These are phyloP conservation scores for Geotrichum aggregatum DNA, from an alignment of 1,139 yeast genomes.

Conservation along the genomic window DNA sequence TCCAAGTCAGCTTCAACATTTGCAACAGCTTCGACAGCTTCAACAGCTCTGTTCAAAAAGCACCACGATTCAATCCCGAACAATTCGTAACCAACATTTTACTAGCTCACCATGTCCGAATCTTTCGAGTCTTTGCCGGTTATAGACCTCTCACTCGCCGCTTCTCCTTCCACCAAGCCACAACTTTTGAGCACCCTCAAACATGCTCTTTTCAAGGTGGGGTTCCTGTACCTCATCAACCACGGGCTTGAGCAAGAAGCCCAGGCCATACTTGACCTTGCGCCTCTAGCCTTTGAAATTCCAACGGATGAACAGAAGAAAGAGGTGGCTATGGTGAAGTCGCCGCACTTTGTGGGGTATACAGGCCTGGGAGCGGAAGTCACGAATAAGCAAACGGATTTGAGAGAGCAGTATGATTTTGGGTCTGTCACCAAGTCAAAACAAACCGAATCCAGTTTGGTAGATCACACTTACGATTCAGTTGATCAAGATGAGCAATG, in stretches of 20 bases:
- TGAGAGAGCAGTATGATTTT: constrained; percentile 67
- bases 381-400: constrained; percentile 56
- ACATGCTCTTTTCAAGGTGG: constrained; percentile 56
- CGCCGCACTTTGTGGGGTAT: constrained; percentile 66
- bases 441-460: too few relatives aligned
- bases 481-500: constrained; percentile 37
- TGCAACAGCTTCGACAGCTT: too few relatives aligned
- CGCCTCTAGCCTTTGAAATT: constrained; percentile 50
- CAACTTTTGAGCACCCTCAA: constrained; percentile 47
- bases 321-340: constrained; percentile 55
- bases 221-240: constrained; percentile 54
- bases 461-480: too few relatives aligned
- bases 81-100: neutral
- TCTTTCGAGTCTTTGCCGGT: too few relatives aligned
- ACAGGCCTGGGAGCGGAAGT: constrained; percentile 62
- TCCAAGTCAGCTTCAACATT: too few relatives aligned
- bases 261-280: constrained; percentile 42
- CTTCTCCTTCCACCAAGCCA: constrained; percentile 43
- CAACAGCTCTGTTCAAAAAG: neutral
- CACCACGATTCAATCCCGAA: neutral
- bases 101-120: constrained; percentile 27
- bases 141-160: constrained; percentile 34
- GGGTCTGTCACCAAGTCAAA: constrained; percentile 52
- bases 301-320: constrained; percentile 49
- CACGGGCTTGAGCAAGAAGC: constrained; percentile 47